phyloP scores from a whole-genome alignment of 768 basidiomycete species.

The Phanerochaete carnosa region DNA sequence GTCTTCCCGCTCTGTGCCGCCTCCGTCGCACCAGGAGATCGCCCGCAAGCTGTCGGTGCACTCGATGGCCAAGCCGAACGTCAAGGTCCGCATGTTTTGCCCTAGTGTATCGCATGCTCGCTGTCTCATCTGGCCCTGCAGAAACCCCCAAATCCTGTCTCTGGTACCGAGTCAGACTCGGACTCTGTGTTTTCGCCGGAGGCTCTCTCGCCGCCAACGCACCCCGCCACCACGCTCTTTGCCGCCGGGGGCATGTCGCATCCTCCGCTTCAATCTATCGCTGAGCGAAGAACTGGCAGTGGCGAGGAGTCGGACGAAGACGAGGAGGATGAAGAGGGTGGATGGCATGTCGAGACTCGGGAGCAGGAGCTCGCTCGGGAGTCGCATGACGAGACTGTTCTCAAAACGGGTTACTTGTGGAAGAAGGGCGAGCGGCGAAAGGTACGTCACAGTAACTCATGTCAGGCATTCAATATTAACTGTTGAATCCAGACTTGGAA shows the following conservation, averaged over 20 bases:
- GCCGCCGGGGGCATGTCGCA: conserved; percentile 33
- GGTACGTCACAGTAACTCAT: conserved; percentile 44
- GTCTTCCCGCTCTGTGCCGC: conserved; percentile 42
- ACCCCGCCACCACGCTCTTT: conserved; percentile 30
- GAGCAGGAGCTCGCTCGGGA: conserved; percentile 40
- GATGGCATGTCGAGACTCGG: conserved; percentile 55
- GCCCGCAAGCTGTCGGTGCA: conserved; percentile 82
- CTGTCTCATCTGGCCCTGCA: conserved; percentile 16
- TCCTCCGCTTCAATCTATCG: conserved; percentile 70
- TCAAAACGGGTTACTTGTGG: conserved; percentile 92
- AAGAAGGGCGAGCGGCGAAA: conserved; percentile 98
- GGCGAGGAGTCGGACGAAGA: conserved; percentile 79
- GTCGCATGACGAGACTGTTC: conserved; percentile 62
- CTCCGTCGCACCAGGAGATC: conserved; percentile 85
- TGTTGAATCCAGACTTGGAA: conserved; percentile 79
- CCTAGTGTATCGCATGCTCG: background rate
- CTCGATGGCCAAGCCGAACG: conserved; percentile 51
- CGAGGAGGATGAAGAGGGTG: conserved; percentile 63
- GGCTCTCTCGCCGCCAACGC: conserved; percentile 32
- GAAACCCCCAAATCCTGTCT: conserved; percentile 37
- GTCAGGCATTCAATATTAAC: background rate
- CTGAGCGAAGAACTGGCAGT: conserved; percentile 65
- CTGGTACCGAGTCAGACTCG: conserved; percentile 85
- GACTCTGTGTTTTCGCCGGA: conserved; percentile 68
- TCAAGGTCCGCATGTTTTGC: conserved; percentile 17